Evolutionary conservation across 768 basidiomycete species (phyloP), one percentile per base, ranked within the genome.

Genomic region (Tubosaeta brunneosetosa): DNA sequence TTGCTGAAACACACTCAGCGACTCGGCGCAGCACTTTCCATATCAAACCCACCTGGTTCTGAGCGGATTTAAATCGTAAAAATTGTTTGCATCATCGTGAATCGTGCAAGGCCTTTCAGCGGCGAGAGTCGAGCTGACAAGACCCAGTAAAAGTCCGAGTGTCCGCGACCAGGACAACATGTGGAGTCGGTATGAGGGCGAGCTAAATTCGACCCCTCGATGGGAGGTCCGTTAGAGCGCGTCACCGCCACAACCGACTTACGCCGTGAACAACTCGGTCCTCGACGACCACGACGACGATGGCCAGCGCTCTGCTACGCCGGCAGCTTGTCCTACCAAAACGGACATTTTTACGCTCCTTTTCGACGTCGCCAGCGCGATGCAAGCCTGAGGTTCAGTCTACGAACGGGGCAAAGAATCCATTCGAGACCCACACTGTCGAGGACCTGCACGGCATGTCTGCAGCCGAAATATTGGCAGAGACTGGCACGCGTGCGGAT

Each of bases 371-470:
- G 3, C 10, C 55, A 4, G 34, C 65, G 45, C 47, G 67, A 52
- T 53, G 66, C 56, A 50, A 47, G 31, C 59, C 62, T 33, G 50
- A 61, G 37, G 50, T 52, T 11, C 61, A 67, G 51, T 63, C 73
- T 4, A 59, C 40, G 33, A 60, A 60, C 8, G 67, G 63, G 44
- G 62, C 63, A 32, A 82, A 75, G 73, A 77, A 72, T 58, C 75
- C 75, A 2, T 81, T 83, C 61, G 83, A 85, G 47, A 82, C 82
- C 45, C 86, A 90, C 60, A 77, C 83, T 13, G 89, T 91, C 44
- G 91, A 94, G 70, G 92, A 92, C 71, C 70, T 94, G 50, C 91
- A 94, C 57, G 83, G 84, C 36, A 77, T 93, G 76, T 73, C 79
- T 53, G 88, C 91, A 1, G 72, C 82, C 10, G 86, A 95, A 53